phyloP scores from a whole-genome alignment of 179 eudicot species.

The Spergularia azorica region DNA sequence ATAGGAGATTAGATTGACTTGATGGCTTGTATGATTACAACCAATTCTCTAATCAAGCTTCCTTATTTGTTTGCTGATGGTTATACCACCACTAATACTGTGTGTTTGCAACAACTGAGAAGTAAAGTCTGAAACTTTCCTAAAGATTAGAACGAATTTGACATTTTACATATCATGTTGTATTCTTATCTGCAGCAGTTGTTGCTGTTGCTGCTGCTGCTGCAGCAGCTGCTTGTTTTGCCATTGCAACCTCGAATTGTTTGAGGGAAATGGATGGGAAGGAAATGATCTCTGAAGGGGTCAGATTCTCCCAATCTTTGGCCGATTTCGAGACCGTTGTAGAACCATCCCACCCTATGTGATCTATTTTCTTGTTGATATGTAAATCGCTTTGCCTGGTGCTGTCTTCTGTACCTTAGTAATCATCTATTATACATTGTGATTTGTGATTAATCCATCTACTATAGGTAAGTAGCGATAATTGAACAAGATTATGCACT shows the following conservation, averaged over 20 bases:
- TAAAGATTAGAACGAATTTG: too few relatives aligned
- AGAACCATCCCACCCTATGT: conserved; percentile 52
- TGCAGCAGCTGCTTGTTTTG: conserved; percentile 48
- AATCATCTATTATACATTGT: neutral
- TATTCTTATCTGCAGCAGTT: neutral
- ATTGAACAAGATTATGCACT: neutral
- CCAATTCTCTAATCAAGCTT: too few relatives aligned
- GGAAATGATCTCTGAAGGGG: conserved; percentile 50
- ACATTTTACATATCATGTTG: neutral
- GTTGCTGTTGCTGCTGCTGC: neutral
- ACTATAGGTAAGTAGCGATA: neutral
- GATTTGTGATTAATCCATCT: neutral
- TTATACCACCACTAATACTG: neutral
- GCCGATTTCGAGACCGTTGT: conserved; percentile 24
- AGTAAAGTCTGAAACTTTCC: neutral
- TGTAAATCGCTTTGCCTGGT: conserved; percentile 11
- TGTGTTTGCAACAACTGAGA: neutral
- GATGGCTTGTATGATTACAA: too few relatives aligned
- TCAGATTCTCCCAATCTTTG: conserved; percentile 30
- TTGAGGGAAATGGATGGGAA: conserved; percentile 65
- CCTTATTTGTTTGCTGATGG: too few relatives aligned
- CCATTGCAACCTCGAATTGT: conserved; percentile 82
- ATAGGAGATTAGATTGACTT: too few relatives aligned
- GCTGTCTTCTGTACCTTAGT: conserved; percentile 21
- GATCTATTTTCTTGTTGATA: conserved; percentile 27